These are phyloP conservation scores for Pyrus communis DNA, from an alignment of 306 rosid genomes.

Conservation along the genomic window DNA sequence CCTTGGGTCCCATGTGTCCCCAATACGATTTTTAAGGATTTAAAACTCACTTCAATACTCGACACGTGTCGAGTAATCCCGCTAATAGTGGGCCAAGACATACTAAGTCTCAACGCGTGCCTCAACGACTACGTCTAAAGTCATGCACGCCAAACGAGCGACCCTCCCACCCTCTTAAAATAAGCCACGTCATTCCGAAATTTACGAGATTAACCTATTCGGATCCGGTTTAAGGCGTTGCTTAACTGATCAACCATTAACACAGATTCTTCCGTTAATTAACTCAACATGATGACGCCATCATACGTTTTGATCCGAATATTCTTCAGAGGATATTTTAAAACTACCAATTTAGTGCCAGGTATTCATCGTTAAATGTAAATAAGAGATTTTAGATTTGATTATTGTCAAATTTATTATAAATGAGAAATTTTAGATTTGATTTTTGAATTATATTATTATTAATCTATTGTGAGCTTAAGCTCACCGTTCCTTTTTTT, in stretches of 20 bases:
- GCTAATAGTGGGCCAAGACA: neutral
- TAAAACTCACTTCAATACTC: neutral
- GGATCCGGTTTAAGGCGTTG: neutral
- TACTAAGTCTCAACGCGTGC: constrained; percentile 11
- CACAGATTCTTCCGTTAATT: neutral
- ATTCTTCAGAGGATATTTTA: neutral
- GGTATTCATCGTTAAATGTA: too few species aligned
- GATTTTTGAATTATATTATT: too few species aligned
- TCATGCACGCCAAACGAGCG: neutral
- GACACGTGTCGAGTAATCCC: constrained; percentile 5
- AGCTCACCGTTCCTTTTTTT: rapidly evolving
- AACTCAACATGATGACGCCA: neutral
- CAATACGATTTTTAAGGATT: too few species aligned
- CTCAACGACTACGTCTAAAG: constrained; percentile 15
- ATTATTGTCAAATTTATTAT: too few species aligned
- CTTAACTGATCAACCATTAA: too few species aligned
- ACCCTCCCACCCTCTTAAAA: neutral
- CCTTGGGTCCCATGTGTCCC: neutral
- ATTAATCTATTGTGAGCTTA: too few species aligned
- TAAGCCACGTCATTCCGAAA: neutral
- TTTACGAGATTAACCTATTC: neutral
- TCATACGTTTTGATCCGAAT: neutral
- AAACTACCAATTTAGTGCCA: neutral
- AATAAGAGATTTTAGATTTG: rapidly evolving
- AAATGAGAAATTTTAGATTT: rapidly evolving